A percentile compares a stretch with the other conserved stretches of the same genome.
Evolutionary conservation across 768 basidiomycete species (phyloP).

Genomic region (Leccinum boreale): DNA sequence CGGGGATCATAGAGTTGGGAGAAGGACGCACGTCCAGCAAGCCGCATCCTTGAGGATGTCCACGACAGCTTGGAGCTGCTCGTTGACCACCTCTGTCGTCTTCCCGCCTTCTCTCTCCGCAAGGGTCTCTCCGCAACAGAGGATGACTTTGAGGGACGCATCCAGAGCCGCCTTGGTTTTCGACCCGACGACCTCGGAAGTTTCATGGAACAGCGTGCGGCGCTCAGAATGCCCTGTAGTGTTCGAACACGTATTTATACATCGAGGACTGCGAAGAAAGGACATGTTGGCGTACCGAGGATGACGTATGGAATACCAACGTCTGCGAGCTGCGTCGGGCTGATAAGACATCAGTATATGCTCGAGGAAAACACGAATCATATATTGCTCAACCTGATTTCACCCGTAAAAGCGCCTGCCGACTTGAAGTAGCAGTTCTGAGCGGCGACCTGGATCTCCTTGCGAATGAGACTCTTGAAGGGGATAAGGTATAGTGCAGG

Average conservation of each 20-base stretch:
- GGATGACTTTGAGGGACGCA: slow-evolving; percentile 77
- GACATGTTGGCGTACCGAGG: slow-evolving; percentile 52
- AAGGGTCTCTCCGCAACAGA: slow-evolving; percentile 95
- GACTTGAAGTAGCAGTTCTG: slow-evolving; percentile 88
- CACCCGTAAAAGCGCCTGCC: slow-evolving; percentile 95
- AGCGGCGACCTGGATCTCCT: slow-evolving; percentile 77
- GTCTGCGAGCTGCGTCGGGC: slow-evolving; percentile 81
- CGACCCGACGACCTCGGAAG: slow-evolving; percentile 73
- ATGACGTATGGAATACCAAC: slow-evolving; percentile 89
- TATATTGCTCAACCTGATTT: slow-evolving; percentile 68
- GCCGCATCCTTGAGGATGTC: slow-evolving; percentile 47
- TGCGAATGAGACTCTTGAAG: slow-evolving; percentile 56
- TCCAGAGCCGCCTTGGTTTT: slow-evolving; percentile 86
- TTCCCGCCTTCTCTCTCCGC: slow-evolving; percentile 75
- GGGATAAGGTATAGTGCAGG: slow-evolving; percentile 86
- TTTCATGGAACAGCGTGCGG: slow-evolving; percentile 88
- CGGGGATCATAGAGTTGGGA: not conserved
- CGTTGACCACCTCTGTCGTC: slow-evolving; percentile 78
- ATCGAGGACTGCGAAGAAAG: not conserved
- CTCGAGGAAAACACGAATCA: not conserved
- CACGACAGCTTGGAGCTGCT: slow-evolving; percentile 77
- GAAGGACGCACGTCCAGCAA: slow-evolving; percentile 72
- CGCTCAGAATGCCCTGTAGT: slow-evolving; percentile 91
- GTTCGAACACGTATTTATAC: not conserved
- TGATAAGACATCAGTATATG: slow-evolving; percentile 27